Percentiles rank a stretch among this genome's conserved stretches.
Evolutionary conservation across 306 rosid genomes (phyloP).

Genomic region (Hippophae tibetana): DNA sequence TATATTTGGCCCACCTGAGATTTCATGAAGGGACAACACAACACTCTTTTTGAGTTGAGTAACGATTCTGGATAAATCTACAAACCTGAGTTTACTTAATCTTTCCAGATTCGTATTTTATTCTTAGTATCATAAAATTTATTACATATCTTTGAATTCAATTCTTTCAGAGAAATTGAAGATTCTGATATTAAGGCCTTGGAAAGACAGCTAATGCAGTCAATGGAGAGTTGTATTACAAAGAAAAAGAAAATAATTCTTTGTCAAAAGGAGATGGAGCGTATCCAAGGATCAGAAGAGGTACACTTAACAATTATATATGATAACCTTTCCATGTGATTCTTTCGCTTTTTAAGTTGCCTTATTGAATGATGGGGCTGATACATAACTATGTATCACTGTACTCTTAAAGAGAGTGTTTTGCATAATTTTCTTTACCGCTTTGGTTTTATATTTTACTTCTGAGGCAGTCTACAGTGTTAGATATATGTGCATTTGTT

Average conservation of each 20-base stretch:
- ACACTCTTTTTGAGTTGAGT: neutral
- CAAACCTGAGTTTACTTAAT: neutral
- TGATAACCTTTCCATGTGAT: neutral
- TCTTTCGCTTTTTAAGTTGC: constrained; percentile 2
- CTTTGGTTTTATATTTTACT: neutral
- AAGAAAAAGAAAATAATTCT: constrained; percentile 82
- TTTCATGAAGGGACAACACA: too few relatives aligned
- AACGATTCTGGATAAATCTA: neutral
- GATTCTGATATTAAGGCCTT: constrained; percentile 63
- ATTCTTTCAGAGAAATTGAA: constrained; percentile 60
- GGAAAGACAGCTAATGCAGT: constrained; percentile 82
- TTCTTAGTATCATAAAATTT: neutral
- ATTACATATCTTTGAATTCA: neutral
- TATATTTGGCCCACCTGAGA: neutral
- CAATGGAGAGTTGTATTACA: constrained; percentile 56
- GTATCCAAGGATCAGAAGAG: constrained; percentile 67
- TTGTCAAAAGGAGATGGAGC: constrained; percentile 62
- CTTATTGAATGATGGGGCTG: neutral
- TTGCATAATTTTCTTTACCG: neutral
- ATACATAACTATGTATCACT: neutral
- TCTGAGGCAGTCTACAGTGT: neutral
- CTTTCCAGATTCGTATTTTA: neutral
- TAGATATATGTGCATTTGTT: neutral
- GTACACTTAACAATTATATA: constrained; percentile 19
- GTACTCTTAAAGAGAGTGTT: neutral